These are phyloP conservation scores for Neurospora tetrasperma DNA, from an alignment of 495 filamentous ascomycete species.

Conservation along the genomic window DNA sequence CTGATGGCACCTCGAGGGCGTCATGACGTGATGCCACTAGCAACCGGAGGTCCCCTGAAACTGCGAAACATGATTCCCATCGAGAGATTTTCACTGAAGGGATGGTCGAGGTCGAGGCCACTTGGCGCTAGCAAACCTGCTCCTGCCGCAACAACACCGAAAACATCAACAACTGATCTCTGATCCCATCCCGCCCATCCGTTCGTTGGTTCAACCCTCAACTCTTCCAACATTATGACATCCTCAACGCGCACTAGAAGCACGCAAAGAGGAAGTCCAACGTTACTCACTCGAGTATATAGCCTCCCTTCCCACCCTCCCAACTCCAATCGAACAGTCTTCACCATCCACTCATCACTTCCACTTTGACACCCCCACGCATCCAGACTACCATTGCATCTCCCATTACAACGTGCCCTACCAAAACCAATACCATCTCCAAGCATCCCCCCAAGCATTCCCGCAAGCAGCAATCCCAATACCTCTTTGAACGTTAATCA, in stretches of 20 bases:
- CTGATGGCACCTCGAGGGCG: background rate
- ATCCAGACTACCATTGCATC: background rate
- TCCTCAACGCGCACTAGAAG: background rate
- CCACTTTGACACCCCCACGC: background rate
- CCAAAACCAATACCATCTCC: background rate
- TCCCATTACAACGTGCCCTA: background rate
- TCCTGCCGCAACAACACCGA: background rate
- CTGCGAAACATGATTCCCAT: no score
- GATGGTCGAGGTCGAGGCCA: background rate
- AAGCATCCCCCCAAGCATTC: background rate
- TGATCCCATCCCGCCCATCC: background rate
- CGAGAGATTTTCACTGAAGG: no score
- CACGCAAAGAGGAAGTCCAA: background rate
- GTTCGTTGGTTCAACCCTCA: background rate
- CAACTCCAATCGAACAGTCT: background rate
- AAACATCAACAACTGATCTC: background rate
- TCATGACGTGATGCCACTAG: no score
- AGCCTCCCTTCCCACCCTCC: background rate
- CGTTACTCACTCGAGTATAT: background rate
- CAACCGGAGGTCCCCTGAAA: no score
- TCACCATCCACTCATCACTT: background rate
- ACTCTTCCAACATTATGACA: background rate
- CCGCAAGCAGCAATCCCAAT: background rate
- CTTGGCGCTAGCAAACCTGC: background rate
- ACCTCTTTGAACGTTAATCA: no score